phyloP scores from a whole-genome alignment of 2,329 filamentous ascomycete genomes.

The Chrysoporthe puriensis region DNA sequence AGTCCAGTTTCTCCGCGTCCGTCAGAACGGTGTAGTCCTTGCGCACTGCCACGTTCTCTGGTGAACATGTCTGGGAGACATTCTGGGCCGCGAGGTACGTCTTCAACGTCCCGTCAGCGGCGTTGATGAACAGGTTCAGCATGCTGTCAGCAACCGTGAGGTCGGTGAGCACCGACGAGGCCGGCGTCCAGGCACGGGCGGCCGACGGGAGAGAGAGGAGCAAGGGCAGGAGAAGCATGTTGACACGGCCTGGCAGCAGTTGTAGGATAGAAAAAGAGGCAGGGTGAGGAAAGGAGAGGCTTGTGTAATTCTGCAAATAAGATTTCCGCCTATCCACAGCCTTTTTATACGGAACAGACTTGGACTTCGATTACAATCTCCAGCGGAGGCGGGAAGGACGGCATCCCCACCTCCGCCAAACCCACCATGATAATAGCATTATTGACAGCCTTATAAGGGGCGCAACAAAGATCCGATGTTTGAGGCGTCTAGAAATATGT shows the following conservation, averaged over 20 bases:
- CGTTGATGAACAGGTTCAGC: constrained; percentile 5
- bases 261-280: background rate
- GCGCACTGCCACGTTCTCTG: background rate
- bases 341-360: background rate
- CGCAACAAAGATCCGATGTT: background rate
- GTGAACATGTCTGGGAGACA: background rate
- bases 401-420: background rate
- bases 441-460: background rate
- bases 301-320: background rate
- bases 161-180: constrained; percentile 14
- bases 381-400: background rate
- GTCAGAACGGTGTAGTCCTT: background rate
- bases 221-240: constrained; percentile 6
- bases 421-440: background rate
- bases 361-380: background rate
- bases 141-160: constrained; percentile 9
- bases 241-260: background rate
- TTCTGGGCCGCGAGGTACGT: constrained; percentile 1
- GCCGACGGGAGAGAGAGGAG: constrained; percentile 6
- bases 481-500: background rate
- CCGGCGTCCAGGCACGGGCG: constrained; percentile 14
- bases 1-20: constrained; percentile 1
- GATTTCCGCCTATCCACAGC: background rate
- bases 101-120: background rate
- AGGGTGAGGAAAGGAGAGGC: background rate